phyloP scores from a whole-genome alignment of 2,329 filamentous ascomycete species.

The Aureobasidium pullulans region DNA sequence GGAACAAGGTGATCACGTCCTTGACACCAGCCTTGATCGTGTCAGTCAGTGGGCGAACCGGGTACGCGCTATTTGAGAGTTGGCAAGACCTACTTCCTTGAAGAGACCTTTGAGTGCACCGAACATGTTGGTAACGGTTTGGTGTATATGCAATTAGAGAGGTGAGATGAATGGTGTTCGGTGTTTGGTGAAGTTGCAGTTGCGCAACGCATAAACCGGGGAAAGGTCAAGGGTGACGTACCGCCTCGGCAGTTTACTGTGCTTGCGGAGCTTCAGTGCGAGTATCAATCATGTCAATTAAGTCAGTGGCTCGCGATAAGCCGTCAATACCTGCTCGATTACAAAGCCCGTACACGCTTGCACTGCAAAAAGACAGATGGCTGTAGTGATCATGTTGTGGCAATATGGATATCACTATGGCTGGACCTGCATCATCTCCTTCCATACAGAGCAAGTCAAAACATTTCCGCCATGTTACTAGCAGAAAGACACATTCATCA shows the following conservation, averaged over 20 bases:
- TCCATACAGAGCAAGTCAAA: too few relatives aligned
- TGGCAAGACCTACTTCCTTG: constrained; percentile 33
- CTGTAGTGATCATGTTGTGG: too few relatives aligned
- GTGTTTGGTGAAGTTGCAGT: neutral
- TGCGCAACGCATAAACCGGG: neutral
- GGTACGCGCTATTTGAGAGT: too few relatives aligned
- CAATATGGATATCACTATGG: too few relatives aligned
- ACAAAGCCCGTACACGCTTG: too few relatives aligned
- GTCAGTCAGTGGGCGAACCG: neutral
- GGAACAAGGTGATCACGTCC: constrained; percentile 94
- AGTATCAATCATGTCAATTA: too few relatives aligned
- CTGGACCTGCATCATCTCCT: too few relatives aligned
- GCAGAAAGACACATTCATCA: neutral
- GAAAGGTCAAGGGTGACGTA: neutral
- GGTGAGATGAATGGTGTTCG: neutral
- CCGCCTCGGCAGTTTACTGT: neutral
- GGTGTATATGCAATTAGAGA: neutral
- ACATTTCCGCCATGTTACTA: neutral
- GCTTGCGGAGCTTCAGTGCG: too few relatives aligned
- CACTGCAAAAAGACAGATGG: too few relatives aligned
- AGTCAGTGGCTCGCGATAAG: too few relatives aligned
- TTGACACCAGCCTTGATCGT: constrained; percentile 38
- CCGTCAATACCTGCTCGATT: too few relatives aligned
- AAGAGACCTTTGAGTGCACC: constrained; percentile 38
- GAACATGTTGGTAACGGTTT: constrained; percentile 3